A percentile compares a stretch with the other conserved stretches of the same genome.
These are phyloP conservation scores for Suillus fuscotomentosus DNA, from an alignment of 768 basidiomycete genomes.

Conservation along the genomic window DNA sequence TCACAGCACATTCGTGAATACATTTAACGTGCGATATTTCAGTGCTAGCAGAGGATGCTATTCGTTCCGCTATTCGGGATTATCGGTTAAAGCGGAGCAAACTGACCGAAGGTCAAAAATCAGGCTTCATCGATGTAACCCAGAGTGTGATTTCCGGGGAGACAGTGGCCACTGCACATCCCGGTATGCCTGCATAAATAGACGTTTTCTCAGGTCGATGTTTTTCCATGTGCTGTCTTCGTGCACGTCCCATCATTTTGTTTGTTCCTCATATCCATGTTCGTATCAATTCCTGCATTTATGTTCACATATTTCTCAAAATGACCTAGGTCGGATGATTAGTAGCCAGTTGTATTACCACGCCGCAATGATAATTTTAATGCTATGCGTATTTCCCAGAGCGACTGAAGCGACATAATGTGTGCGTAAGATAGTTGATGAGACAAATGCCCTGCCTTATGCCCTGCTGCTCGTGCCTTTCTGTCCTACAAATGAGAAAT, in stretches of 20 bases:
- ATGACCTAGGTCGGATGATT: conserved; percentile 2
- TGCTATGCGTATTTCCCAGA: neutral
- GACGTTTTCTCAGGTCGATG: conserved; percentile 2
- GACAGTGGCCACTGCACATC: conserved; percentile 51
- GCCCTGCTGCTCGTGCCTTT: conserved; percentile 35
- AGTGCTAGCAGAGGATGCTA: conserved; percentile 98
- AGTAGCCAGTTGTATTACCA: conserved; percentile 7
- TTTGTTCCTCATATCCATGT: conserved; percentile 2
- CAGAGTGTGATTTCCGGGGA: conserved; percentile 54
- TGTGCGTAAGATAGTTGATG: neutral
- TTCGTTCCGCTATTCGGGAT: conserved; percentile 96
- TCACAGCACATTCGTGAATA: conserved; percentile 3
- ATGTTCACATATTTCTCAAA: conserved; percentile 18
- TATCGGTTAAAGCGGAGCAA: conserved; percentile 82
- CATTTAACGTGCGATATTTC: conserved; percentile 23
- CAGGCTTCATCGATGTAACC: conserved; percentile 70
- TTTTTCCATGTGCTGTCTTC: neutral
- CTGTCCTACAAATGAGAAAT: conserved; percentile 74
- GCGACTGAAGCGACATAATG: neutral
- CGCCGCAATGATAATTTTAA: conserved; percentile 6
- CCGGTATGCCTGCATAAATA: conserved; percentile 34
- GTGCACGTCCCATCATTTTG: conserved; percentile 4
- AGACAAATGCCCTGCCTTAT: conserved; percentile 12
- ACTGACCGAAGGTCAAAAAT: conserved; percentile 47
- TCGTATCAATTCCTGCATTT: conserved; percentile 14